Evolutionary conservation across 2,329 filamentous ascomycete species (phyloP).

Genomic region (Penicillium olsonii): DNA sequence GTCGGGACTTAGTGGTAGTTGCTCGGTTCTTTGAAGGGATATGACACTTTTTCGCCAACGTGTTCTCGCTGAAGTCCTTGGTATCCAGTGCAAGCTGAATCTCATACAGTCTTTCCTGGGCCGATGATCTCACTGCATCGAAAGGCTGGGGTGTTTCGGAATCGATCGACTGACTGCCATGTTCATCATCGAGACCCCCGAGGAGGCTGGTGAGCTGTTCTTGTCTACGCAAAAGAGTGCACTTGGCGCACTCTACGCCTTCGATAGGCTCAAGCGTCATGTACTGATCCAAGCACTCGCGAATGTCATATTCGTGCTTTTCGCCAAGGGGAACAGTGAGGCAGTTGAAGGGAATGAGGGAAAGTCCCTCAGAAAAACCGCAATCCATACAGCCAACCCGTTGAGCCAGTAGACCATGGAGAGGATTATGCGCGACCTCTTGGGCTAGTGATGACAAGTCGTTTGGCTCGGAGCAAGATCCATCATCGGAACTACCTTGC

Average conservation of each 20-base stretch:
- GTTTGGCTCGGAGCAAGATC: slow-evolving; percentile 10
- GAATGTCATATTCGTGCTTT: slow-evolving; percentile 67
- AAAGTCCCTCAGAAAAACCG: slow-evolving; percentile 82
- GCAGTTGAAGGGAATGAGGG: slow-evolving; percentile 91
- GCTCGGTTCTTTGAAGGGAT: slow-evolving; percentile 69
- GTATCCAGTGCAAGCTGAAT: slow-evolving; percentile 73
- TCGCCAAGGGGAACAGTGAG: slow-evolving; percentile 79
- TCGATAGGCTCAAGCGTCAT: slow-evolving; percentile 82
- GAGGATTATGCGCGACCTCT: slow-evolving; percentile 62
- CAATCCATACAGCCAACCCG: slow-evolving; percentile 84
- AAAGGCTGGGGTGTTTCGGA: slow-evolving; percentile 30
- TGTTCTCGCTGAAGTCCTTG: slow-evolving; percentile 75
- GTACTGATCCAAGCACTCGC: slow-evolving; percentile 80
- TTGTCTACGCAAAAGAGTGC: slow-evolving; percentile 69
- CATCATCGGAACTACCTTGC: slow-evolving; percentile 20
- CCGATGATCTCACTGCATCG: slow-evolving; percentile 43
- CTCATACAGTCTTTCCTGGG: slow-evolving; percentile 59
- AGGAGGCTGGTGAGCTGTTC: slow-evolving; percentile 54
- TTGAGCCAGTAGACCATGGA: slow-evolving; percentile 86
- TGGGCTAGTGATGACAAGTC: slow-evolving; percentile 13
- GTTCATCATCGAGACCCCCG: slow-evolving; percentile 39
- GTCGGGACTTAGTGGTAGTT: slow-evolving; percentile 81
- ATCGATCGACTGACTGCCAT: slow-evolving; percentile 25
- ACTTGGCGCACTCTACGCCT: slow-evolving; percentile 88
- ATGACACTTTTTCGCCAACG: slow-evolving; percentile 63